phyloP scores from a whole-genome alignment of 179 eudicot genomes.

The Heliamphora pulchella region DNA sequence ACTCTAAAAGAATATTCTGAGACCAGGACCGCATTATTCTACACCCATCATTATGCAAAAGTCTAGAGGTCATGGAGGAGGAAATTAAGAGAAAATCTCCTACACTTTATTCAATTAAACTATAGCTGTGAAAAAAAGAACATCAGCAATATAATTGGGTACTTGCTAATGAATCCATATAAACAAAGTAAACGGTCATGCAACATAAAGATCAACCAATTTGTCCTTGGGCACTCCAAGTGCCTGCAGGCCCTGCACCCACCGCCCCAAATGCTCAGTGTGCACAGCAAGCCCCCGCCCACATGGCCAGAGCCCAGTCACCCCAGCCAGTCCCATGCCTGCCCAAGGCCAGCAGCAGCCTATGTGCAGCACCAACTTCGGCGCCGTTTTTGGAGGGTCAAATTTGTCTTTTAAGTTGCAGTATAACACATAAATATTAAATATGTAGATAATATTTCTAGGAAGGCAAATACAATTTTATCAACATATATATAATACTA shows the following conservation, averaged over 20 bases:
- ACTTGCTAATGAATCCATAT: neutral
- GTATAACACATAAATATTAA: neutral
- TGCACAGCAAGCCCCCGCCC: no score
- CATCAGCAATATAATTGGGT: neutral
- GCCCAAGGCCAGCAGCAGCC: no score
- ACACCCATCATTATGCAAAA: neutral
- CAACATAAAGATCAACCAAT: constrained; percentile 2
- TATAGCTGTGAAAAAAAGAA: neutral
- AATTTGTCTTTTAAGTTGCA: no score
- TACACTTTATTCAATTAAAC: neutral
- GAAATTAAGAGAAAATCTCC: neutral
- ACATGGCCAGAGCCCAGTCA: no score
- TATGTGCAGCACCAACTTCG: no score
- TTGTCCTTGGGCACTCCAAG: neutral
- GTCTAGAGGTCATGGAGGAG: neutral
- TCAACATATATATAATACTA: no score
- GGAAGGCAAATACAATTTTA: neutral
- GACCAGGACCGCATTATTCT: neutral
- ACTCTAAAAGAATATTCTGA: neutral
- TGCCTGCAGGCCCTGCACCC: no score
- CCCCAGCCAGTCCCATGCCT: no score
- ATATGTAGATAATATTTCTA: neutral
- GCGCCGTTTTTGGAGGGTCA: no score
- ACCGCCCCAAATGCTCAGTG: no score
- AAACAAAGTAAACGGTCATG: neutral